These are phyloP conservation scores for Trebouxia sp. DNA, from an alignment of 139 green algal species.

Conservation along the genomic window DNA sequence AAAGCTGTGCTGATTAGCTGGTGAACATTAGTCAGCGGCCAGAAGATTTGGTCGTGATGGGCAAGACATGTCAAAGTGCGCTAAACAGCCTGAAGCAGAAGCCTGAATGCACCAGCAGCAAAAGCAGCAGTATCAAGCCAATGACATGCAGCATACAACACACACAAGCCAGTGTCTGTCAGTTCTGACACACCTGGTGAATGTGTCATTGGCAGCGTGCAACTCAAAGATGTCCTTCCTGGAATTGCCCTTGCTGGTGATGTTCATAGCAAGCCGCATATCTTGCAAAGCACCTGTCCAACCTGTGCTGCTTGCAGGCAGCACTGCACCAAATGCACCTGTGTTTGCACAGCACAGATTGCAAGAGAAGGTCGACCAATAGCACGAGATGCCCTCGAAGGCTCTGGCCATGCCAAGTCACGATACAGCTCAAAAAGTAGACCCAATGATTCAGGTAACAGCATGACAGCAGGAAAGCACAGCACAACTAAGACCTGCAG, in stretches of 20 bases:
- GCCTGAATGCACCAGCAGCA: no score
- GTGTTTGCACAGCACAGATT: no score
- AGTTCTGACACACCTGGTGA: not conserved
- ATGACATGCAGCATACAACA: no score
- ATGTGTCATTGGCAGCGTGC: not conserved
- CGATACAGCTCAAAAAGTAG: no score
- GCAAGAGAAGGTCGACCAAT: no score
- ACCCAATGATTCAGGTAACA: not conserved
- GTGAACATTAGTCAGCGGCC: no score
- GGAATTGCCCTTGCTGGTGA: constrained; percentile 12
- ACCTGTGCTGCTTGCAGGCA: not conserved
- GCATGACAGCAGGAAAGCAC: not conserved
- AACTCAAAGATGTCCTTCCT: not conserved
- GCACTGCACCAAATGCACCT: not conserved
- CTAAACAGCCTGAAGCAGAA: no score
- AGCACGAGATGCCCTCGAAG: no score
- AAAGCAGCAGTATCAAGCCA: not conserved
- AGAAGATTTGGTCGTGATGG: no score
- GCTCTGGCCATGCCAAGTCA: no score
- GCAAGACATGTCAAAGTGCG: not conserved
- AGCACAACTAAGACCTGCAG: not conserved
- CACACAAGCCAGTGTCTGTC: no score
- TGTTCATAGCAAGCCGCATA: constrained; percentile 8
- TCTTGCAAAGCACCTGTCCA: not conserved
- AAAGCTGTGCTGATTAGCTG: no score